phyloP scores from a whole-genome alignment of 2,329 filamentous ascomycete species.

The Colletotrichum falcatum region DNA sequence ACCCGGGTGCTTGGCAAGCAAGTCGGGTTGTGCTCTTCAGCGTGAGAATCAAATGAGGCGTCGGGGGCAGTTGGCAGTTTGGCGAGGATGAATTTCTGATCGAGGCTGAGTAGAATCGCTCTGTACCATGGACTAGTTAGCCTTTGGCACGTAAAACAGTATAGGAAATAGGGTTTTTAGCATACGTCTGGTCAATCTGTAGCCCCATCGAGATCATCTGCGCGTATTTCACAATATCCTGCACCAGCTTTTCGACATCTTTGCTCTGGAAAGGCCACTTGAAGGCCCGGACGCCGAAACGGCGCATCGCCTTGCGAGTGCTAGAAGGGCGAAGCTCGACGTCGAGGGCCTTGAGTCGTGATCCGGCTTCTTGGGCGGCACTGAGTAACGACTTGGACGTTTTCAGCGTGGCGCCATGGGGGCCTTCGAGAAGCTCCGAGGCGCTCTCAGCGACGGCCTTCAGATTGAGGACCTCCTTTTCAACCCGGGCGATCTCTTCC shows the following conservation, averaged over 20 bases:
- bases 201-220: slow-evolving; percentile 47
- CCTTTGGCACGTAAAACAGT: background rate
- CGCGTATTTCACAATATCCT: slow-evolving; percentile 46
- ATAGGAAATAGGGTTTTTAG: background rate
- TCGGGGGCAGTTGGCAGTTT: slow-evolving; percentile 43
- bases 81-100: slow-evolving; percentile 44
- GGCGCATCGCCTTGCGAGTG: slow-evolving; percentile 47
- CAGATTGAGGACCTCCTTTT: slow-evolving; percentile 46
- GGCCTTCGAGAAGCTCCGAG: slow-evolving; percentile 46
- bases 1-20: slow-evolving; percentile 49
- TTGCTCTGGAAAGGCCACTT: slow-evolving; percentile 55
- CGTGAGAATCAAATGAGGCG: slow-evolving; percentile 51
- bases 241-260: slow-evolving; percentile 48
- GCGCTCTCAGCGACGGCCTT: slow-evolving; percentile 45
- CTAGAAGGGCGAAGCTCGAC: slow-evolving; percentile 44
- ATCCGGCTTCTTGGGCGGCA: slow-evolving; percentile 41
- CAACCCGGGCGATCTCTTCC: slow-evolving; percentile 49
- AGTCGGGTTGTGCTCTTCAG: slow-evolving; percentile 48
- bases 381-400: slow-evolving; percentile 43
- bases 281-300: slow-evolving; percentile 49
- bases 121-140: slow-evolving; percentile 17
- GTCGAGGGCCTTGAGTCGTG: slow-evolving; percentile 44
- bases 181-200: slow-evolving; percentile 51
- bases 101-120: slow-evolving; percentile 41
- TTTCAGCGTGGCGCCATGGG: slow-evolving; percentile 45